phyloP scores from a whole-genome alignment of 495 filamentous ascomycete species.

The Neurospora intermedia region DNA sequence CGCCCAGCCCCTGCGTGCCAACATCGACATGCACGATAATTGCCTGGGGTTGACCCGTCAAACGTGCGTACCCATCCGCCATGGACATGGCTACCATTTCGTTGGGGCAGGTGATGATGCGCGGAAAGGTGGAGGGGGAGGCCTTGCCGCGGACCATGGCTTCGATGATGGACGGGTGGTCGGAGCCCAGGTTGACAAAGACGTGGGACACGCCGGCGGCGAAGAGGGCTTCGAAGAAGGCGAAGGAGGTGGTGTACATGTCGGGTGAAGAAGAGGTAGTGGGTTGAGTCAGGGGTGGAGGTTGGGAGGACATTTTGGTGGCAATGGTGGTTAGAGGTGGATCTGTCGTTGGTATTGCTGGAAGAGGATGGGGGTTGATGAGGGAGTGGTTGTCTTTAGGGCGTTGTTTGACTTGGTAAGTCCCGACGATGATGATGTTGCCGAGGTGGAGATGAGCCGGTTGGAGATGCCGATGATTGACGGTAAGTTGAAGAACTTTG shows the following conservation, averaged over 20 bases:
- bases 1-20: constrained; percentile 79
- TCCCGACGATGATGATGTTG: not conserved
- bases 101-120: constrained; percentile 87
- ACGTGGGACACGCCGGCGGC: constrained; percentile 81
- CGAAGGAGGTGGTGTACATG: constrained; percentile 47
- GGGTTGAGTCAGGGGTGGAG: not conserved
- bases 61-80: constrained; percentile 88
- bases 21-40: constrained; percentile 97
- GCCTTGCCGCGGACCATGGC: constrained; percentile 85
- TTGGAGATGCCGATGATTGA: not conserved
- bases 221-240: constrained; percentile 94
- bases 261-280: constrained; percentile 1
- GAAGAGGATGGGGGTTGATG: too few relatives aligned
- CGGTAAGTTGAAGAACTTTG: not conserved
- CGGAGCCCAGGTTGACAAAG: constrained; percentile 93
- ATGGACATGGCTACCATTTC: constrained; percentile 98
- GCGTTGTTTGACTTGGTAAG: not conserved
- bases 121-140: constrained; percentile 58
- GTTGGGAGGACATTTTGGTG: not conserved
- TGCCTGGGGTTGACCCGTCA: constrained; percentile 76
- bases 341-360: not conserved
- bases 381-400: not conserved
- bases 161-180: constrained; percentile 86
- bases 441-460: not conserved
- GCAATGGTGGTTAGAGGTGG: not conserved